phyloP scores from a whole-genome alignment of 129 eudicot genomes.

The Artemisia annua region DNA sequence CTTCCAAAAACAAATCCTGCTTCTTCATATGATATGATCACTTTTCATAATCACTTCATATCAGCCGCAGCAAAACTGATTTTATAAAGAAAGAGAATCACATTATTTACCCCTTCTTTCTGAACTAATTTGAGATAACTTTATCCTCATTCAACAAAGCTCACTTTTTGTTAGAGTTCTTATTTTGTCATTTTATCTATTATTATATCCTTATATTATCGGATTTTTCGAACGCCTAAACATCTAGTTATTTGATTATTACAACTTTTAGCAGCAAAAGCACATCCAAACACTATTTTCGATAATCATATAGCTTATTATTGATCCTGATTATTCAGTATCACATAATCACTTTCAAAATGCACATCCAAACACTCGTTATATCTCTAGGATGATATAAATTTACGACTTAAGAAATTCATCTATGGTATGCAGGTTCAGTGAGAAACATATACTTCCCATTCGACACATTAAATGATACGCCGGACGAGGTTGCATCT shows the following conservation, averaged over 20 bases:
- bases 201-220: too few relatives aligned
- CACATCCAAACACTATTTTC: background rate
- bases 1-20: background rate
- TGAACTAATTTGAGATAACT: too few relatives aligned
- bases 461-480: constrained; percentile 63
- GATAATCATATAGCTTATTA: background rate
- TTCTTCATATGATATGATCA: background rate
- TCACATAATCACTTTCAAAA: background rate
- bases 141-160: too few relatives aligned
- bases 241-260: background rate
- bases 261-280: constrained; percentile 3
- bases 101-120: too few relatives aligned
- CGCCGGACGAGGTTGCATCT: constrained; percentile 68
- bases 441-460: constrained; percentile 80
- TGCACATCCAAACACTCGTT: background rate
- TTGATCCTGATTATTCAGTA: background rate
- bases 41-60: background rate
- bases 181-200: too few relatives aligned
- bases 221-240: background rate
- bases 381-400: background rate
- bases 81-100: background rate
- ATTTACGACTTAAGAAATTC: background rate
- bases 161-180: too few relatives aligned
- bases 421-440: constrained; percentile 40
- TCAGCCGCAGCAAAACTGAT: background rate